These are phyloP conservation scores for Phyllachora maydis DNA, from an alignment of 2,329 filamentous ascomycete species.

Conservation along the genomic window DNA sequence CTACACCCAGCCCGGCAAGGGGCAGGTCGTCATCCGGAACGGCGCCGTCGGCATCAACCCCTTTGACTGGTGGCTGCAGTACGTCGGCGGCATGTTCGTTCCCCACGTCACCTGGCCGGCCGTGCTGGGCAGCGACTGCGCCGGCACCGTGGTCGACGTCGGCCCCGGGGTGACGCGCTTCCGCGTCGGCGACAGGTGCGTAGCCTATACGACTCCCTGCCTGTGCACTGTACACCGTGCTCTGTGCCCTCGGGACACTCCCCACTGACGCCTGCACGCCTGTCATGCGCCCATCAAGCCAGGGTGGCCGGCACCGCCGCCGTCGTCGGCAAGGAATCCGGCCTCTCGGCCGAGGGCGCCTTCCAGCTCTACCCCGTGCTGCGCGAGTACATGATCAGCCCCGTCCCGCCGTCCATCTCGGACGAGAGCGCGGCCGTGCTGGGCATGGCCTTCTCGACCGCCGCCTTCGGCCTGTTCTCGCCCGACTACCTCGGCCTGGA, in stretches of 20 bases:
- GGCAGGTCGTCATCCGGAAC: conserved; percentile 10
- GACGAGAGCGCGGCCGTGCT: conserved; percentile 9
- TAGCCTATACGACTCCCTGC: too few species aligned
- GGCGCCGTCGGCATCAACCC: conserved; percentile 12
- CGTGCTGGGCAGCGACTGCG: conserved; percentile 11
- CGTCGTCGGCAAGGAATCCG: conserved; percentile 4
- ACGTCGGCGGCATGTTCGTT: conserved; percentile 7
- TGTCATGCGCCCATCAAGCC: too few species aligned
- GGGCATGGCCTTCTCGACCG: conserved; percentile 10
- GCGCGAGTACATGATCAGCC: neutral
- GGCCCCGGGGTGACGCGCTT: conserved; percentile 9
- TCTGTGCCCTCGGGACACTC: too few species aligned
- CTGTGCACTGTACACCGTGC: too few species aligned
- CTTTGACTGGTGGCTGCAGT: conserved; percentile 10
- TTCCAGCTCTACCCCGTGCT: conserved; percentile 8
- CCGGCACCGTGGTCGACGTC: conserved; percentile 12
- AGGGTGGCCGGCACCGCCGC: conserved; percentile 8
- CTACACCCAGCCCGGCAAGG: conserved; percentile 1
- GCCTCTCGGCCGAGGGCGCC: conserved; percentile 5
- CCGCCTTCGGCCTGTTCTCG: conserved; percentile 8
- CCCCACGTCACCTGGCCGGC: conserved; percentile 12
- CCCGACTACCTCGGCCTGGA: conserved; percentile 6
- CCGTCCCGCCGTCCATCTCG: conserved; percentile 8
- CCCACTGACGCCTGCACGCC: too few species aligned
- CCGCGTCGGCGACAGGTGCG: conserved; percentile 12